A percentile compares a stretch with the other conserved stretches of the same genome.
Conservation (phyloP, 352 stramenopile species). For the Pythium periplocum region DNA sequence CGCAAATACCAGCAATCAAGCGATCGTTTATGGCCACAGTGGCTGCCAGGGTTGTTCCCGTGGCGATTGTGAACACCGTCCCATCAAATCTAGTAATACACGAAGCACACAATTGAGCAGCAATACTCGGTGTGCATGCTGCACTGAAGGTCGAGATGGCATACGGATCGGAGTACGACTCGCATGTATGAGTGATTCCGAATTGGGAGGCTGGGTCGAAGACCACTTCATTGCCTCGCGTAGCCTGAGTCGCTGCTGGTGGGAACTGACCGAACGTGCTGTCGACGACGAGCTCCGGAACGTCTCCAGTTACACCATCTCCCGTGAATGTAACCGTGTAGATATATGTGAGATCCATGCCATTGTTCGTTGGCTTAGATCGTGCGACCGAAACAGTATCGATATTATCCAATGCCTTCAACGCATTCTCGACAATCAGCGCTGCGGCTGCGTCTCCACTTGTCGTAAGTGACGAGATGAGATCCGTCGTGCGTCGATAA, state of each 20-base stretch:
- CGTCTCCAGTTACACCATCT: slow-evolving; percentile 74
- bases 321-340: slow-evolving; percentile 88
- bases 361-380: slow-evolving; percentile 5
- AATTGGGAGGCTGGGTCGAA: slow-evolving; percentile 40
- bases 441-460: slow-evolving; percentile 14
- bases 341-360: slow-evolving; percentile 53
- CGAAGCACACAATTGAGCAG: slow-evolving; percentile 33
- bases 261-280: slow-evolving; percentile 26
- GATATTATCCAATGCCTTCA: slow-evolving; percentile 58
- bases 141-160: slow-evolving; percentile 47
- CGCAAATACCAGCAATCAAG: slow-evolving; percentile 50
- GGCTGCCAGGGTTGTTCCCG: slow-evolving; percentile 10
- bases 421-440: slow-evolving; percentile 13
- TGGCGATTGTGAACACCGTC: slow-evolving; percentile 33
- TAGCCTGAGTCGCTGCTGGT: slow-evolving; percentile 29
- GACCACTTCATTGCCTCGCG: slow-evolving; percentile 36
- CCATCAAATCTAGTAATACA: slow-evolving; percentile 70
- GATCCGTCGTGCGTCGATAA: slow-evolving; percentile 32
- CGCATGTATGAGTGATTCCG: slow-evolving; percentile 60
- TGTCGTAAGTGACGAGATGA: slow-evolving; percentile 34
- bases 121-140: slow-evolving; percentile 32
- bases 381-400: slow-evolving; percentile 35
- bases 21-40: slow-evolving; percentile 18
- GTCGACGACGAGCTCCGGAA: slow-evolving; percentile 68
- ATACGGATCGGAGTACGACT: slow-evolving; percentile 81